Base-by-base conservation (phyloP, 331 rosid genomes). In the Pyracantha coccinea region DNA sequence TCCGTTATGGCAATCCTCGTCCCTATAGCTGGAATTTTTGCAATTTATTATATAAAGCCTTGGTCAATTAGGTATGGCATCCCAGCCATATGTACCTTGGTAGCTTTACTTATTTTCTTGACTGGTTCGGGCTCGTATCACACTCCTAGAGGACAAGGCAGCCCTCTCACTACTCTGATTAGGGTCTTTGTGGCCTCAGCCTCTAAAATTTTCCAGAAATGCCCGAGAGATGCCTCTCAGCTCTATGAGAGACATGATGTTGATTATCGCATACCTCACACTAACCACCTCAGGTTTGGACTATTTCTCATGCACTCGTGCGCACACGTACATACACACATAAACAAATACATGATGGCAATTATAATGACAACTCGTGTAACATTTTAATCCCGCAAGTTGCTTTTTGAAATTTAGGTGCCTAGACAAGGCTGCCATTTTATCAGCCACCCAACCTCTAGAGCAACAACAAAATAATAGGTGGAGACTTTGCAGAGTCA, bases 401-500 rank as follows among this genome's bases (percentile, higher is more conserved):
- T 33, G 11, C 41, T 33, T 33, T 8, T 54, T 54, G 60, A 54
- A 8, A 54, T n/a, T 6, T 60, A 77, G 82, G 53, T 83, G 29
- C 52, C 52, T 78, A 19, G 80, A 75, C 75, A 78, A 75, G 68
- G 83, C 80, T 25, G 86, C 72, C 6, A 28, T 75, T 15, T 2
- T 32, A 21, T 6, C 25, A 33, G 12, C 54, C 55, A 62, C 35
- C 14, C 54, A 24, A 19, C 8, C 81, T 59, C 12, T 13, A 25
- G 50, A 78, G 35, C 52, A 54, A 20, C 78, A 64, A 27, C 15
- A 41, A 29, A 47, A 57, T 1, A 32, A 15, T 38, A 70, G 47
- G 28, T 78, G 78, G 83, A 79, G 60, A 57, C 81, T 78, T 20
- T 75, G 86, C 29, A 64, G 47, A 1, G 78, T 17, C 17, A 58